These are phyloP conservation scores for Avena sativa DNA, from an alignment of 176 grass and related monocot genomes.

Conservation along the genomic window DNA sequence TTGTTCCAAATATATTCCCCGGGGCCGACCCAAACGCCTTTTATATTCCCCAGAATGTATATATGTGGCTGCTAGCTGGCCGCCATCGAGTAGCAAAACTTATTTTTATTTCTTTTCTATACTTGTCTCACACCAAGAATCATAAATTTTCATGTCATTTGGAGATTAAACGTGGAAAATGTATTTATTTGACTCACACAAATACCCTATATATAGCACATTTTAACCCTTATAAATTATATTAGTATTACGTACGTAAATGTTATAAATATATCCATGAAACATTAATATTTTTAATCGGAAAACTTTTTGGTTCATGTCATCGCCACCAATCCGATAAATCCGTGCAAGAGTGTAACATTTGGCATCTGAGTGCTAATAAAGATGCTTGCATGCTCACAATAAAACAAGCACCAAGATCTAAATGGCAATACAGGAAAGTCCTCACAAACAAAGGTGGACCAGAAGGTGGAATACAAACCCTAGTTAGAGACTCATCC, in stretches of 20 bases:
- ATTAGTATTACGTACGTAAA: background rate
- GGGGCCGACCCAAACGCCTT: background rate
- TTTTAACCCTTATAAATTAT: background rate
- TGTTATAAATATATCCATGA: background rate
- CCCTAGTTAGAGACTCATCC: background rate
- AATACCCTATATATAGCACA: too few relatives aligned
- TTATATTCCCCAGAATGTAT: background rate
- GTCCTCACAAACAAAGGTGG: background rate
- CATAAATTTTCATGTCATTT: background rate
- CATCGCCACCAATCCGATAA: background rate
- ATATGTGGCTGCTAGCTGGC: background rate
- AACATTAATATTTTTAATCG: background rate
- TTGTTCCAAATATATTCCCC: conserved; percentile 29
- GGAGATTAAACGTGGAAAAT: background rate
- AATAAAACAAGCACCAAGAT: background rate
- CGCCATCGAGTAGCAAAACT: background rate
- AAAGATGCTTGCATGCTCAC: background rate
- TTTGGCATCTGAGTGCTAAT: background rate
- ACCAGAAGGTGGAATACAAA: background rate
- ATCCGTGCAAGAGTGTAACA: background rate
- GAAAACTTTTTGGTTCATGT: background rate
- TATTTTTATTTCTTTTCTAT: too few relatives aligned
- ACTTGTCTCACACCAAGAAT: background rate
- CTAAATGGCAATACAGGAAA: background rate
- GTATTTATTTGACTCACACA: too few relatives aligned